These are phyloP conservation scores for Colletotrichum musicola DNA, from an alignment of 2,329 filamentous ascomycete genomes.

Conservation along the genomic window DNA sequence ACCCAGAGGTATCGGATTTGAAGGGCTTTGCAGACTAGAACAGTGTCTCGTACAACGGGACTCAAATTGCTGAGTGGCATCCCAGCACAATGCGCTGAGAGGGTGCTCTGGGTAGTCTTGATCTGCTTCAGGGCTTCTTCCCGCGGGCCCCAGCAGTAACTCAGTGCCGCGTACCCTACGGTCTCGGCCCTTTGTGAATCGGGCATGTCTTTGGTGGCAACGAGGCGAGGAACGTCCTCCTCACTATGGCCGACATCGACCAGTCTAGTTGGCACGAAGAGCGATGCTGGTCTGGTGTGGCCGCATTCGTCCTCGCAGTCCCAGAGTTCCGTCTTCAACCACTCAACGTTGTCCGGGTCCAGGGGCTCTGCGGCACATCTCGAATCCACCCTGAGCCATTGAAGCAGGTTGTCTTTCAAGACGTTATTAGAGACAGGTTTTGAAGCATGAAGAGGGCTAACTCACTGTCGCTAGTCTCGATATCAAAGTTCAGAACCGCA, in stretches of 20 bases:
- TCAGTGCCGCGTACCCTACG: constrained; percentile 5
- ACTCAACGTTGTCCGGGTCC: neutral
- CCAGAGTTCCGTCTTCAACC: neutral
- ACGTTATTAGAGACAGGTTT: too few species aligned
- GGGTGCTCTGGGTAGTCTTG: neutral
- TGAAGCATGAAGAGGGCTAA: neutral
- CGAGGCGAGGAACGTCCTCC: neutral
- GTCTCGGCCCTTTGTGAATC: neutral
- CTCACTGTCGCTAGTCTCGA: neutral
- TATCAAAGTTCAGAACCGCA: constrained; percentile 4
- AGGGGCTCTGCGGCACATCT: neutral
- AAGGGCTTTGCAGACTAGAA: constrained; percentile 29
- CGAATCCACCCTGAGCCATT: constrained; percentile 4
- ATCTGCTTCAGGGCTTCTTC: neutral
- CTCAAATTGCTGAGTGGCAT: neutral
- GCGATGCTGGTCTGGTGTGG: neutral
- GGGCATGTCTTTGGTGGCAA: neutral
- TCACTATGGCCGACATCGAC: constrained; percentile 2
- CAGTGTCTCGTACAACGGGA: constrained; percentile 2
- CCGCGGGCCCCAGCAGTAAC: constrained; percentile 17
- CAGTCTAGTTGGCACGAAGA: constrained; percentile 2
- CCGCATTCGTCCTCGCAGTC: constrained; percentile 1
- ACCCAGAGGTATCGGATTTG: constrained; percentile 46
- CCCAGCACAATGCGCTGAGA: neutral
- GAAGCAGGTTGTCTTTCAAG: neutral